A percentile compares a stretch with the other conserved stretches of the same genome.
Evolutionary conservation across 176 grass and related monocot genomes (phyloP).

Genomic region (Oryza officinalis): DNA sequence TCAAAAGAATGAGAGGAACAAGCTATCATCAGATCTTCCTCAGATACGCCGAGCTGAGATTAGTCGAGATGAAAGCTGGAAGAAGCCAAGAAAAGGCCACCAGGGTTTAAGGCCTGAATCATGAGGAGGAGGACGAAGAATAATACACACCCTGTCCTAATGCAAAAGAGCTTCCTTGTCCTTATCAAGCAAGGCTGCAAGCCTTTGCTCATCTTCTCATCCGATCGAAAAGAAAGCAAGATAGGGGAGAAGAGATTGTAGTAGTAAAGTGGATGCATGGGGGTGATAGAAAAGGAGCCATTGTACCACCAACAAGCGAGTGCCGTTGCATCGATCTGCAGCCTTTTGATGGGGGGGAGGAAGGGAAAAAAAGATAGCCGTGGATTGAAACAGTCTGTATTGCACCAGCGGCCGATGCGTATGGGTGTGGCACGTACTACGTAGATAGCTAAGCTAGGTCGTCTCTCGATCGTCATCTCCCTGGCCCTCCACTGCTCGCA

Average conservation of each 20-base stretch:
- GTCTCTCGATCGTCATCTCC: neutral
- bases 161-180: constrained; percentile 46
- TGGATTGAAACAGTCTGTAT: neutral
- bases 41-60: neutral
- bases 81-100: neutral
- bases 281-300: neutral
- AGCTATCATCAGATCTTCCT: constrained; percentile 21
- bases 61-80: constrained; percentile 4
- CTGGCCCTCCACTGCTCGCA: constrained; percentile 5
- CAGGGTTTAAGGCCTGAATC: neutral
- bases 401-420: neutral
- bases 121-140: neutral
- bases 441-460: neutral
- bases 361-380: neutral
- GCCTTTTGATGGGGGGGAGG: neutral
- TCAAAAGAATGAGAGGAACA: constrained; percentile 18
- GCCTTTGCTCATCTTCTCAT: constrained; percentile 20
- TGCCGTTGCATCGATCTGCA: neutral
- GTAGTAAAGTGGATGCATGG: neutral
- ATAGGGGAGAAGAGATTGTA: neutral
- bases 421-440: neutral
- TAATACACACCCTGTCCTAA: neutral
- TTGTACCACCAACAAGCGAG: neutral
- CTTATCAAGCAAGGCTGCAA: constrained; percentile 39
- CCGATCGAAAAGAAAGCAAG: neutral